Evolutionary conservation across 306 rosid species (phyloP).

Genomic region (Malus domestica): ASM211411v1 NC_041793.1:38582001-38582500

Average conservation of each 20-base stretch:
- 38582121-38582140: too few relatives aligned
- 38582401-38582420: not conserved
- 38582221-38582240: too few relatives aligned
- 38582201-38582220: not conserved
- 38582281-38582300: not conserved
- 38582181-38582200: not conserved
- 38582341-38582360: not conserved
- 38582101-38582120: too few relatives aligned
- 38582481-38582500: not conserved
- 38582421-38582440: not conserved
- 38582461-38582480: not conserved
- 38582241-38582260: not conserved
- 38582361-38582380: not conserved
- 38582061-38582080: too few relatives aligned
- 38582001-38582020: fast-evolving
- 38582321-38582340: not conserved
- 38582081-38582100: too few relatives aligned
- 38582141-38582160: too few relatives aligned
- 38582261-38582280: not conserved
- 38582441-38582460: not conserved
- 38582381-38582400: not conserved
- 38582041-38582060: fast-evolving
- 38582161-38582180: too few relatives aligned
- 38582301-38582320: not conserved
- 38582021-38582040: fast-evolving